Base-by-base conservation (phyloP, 495 filamentous ascomycete species). In the Astrothelium macrocarpum region DNA sequence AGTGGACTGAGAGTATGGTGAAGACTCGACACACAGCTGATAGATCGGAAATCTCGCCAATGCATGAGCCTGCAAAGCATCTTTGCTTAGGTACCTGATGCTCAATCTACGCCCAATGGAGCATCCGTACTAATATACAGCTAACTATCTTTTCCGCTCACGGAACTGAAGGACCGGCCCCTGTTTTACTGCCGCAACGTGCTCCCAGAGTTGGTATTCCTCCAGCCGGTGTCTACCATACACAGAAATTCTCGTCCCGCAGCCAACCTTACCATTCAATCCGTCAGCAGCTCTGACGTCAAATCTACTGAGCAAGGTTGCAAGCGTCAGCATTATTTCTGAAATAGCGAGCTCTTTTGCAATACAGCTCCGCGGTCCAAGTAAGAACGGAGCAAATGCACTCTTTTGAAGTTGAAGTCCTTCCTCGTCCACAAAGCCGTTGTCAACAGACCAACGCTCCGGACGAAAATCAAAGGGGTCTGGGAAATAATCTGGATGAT, bases 291-390 rank as follows among this genome's bases (percentile, higher is more conserved):
- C 3, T 49, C 68, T 64, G 39, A 73, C 25, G 53, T 73, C 71
- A 53, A 59, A 71, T 46, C 63, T 34, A 20, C 61, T 68, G 45
- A 72, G 43, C 53, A 72, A 62, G 18, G 69, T 60, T 25, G 67
- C 71, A 46, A 71, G 61, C 49, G 69, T 68, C 5, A 72, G 14
- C 0, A 45, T 67, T 23, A 72, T 34, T 64, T 72, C 71, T 0
- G 65, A 62, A 64, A 71, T 71, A 18, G 71, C 71, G 29, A 73
- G 28, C 10, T 63, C 61, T 62, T 71, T 70, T 11, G 70, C 71
- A 46, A 71, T 67, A 32, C 71, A 73, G 1, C 68, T 67, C 5
- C 70, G 29, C 5, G 70, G 70, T 1, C 71, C 71, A 45, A 71
- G 62, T 29, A 61, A 66, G 45, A 73, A 73, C 10, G 71, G 71